Conservation (phyloP, 2,329 filamentous ascomycete genomes). For the Fusarium sp. region DNA sequence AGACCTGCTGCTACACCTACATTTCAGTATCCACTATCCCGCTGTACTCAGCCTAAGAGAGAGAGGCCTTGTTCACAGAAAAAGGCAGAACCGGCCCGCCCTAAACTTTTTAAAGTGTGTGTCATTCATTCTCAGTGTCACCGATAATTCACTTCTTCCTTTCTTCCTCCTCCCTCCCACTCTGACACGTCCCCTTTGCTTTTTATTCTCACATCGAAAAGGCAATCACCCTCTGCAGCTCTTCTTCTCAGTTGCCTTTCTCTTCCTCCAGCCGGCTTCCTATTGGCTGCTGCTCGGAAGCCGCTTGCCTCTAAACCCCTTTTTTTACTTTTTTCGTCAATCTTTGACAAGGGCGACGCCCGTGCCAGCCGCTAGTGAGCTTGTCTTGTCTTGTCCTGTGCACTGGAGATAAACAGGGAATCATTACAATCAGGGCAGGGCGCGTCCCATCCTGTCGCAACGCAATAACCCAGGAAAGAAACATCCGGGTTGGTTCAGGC, state of each 20-base stretch:
- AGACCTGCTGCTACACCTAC: slow-evolving; percentile 25
- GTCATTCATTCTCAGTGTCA: slow-evolving; percentile 33
- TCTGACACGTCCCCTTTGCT: background rate
- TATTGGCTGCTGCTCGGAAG: slow-evolving; percentile 19
- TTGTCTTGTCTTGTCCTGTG: slow-evolving; percentile 18
- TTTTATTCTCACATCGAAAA: background rate
- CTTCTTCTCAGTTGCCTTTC: slow-evolving; percentile 34
- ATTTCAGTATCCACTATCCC: slow-evolving; percentile 25
- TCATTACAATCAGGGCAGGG: slow-evolving; percentile 25
- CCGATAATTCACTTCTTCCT: slow-evolving; percentile 26
- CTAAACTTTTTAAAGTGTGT: slow-evolving; percentile 15
- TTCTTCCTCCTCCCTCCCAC: background rate
- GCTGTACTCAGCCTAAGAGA: slow-evolving; percentile 22
- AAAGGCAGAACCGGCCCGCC: slow-evolving; percentile 30
- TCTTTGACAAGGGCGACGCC: slow-evolving; percentile 44
- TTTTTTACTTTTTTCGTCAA: slow-evolving; percentile 41
- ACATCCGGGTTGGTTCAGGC: slow-evolving; percentile 30
- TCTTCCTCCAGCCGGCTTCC: slow-evolving; percentile 26
- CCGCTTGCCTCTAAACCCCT: slow-evolving; percentile 20
- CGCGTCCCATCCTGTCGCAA: slow-evolving; percentile 31
- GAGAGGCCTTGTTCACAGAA: slow-evolving; percentile 32
- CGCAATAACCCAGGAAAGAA: slow-evolving; percentile 25
- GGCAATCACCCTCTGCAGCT: slow-evolving; percentile 5
- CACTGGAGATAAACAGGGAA: slow-evolving; percentile 45
- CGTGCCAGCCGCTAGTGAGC: slow-evolving; percentile 47